Evolutionary conservation across 2,329 filamentous ascomycete species (phyloP).

Genomic region (Rhytidhysteron rufulum): DNA sequence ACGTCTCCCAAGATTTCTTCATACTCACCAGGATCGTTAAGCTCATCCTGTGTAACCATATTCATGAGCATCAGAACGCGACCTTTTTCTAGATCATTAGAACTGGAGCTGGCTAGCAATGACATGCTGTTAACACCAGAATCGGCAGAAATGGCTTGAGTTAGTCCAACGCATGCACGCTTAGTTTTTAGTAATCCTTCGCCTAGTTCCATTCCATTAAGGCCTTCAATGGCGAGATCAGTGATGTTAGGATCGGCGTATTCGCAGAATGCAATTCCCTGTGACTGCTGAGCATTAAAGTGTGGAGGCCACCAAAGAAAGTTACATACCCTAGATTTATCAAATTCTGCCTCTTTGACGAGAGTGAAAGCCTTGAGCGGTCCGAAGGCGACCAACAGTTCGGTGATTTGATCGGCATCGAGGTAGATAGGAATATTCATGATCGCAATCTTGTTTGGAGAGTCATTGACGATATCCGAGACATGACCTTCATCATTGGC

Average conservation of each 20-base stretch:
- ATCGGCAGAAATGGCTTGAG: conserved; percentile 87
- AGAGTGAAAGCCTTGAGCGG: conserved; percentile 88
- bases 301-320: background rate
- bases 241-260: conserved; percentile 77
- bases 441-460: conserved; percentile 91
- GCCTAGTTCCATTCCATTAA: conserved; percentile 91
- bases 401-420: conserved; percentile 84
- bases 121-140: conserved; percentile 98
- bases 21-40: conserved; percentile 92
- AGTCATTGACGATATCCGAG: conserved; percentile 80
- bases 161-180: conserved; percentile 87
- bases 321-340: conserved; percentile 74
- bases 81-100: conserved; percentile 72
- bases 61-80: conserved; percentile 90
- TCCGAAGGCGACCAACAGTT: conserved; percentile 86
- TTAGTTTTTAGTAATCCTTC: conserved; percentile 80
- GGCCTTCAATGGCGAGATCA: conserved; percentile 79
- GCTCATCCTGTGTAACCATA: conserved; percentile 95
- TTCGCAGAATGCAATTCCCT: conserved; percentile 97
- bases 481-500: conserved; percentile 73
- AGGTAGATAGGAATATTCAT: conserved; percentile 85
- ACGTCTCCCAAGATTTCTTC: conserved; percentile 98
- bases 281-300: conserved; percentile 1
- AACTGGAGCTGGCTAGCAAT: conserved; percentile 88
- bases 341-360: conserved; percentile 79